Evolutionary conservation across 139 green algal species (phyloP).

Genomic region (Chlamydomonas sp.): DNA sequence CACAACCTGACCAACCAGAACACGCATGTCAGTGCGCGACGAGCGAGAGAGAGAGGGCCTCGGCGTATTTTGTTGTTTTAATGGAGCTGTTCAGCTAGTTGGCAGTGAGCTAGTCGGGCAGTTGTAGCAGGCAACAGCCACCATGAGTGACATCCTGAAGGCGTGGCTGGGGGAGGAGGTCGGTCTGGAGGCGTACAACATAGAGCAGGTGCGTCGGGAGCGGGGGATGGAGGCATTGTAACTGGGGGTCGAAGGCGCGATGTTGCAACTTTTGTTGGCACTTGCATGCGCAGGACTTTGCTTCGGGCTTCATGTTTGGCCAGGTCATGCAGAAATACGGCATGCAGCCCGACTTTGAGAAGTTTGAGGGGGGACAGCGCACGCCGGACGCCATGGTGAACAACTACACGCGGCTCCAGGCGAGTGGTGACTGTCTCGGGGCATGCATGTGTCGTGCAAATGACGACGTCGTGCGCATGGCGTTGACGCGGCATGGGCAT

Average conservation of each 20-base stretch:
- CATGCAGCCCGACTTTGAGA: constrained; percentile 62
- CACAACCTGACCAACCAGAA: no score
- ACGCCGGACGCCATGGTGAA: constrained; percentile 58
- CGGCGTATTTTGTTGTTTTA: no score
- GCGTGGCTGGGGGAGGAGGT: constrained; percentile 29
- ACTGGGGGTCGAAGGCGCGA: no score
- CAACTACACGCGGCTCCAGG: constrained; percentile 68
- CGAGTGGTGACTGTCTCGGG: constrained; percentile 11
- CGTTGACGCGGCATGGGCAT: not conserved
- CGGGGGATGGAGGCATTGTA: not conserved
- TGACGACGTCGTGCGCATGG: not conserved
- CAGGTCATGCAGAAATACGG: constrained; percentile 46
- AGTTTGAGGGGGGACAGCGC: constrained; percentile 42
- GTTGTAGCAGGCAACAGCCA: no score
- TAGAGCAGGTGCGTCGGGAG: constrained; percentile 32
- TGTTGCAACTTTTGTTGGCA: not conserved
- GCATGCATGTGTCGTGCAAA: not conserved
- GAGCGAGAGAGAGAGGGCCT: no score
- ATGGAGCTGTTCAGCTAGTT: no score
- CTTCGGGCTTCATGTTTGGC: constrained; percentile 56
- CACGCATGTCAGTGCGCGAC: no score
- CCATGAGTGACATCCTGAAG: constrained; percentile 33
- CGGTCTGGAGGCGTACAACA: constrained; percentile 16
- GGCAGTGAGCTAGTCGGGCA: no score
- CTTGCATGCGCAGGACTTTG: constrained; percentile 47